Evolutionary conservation across 768 basidiomycete species (phyloP).

Genomic region (Pluteus cervinus): DNA sequence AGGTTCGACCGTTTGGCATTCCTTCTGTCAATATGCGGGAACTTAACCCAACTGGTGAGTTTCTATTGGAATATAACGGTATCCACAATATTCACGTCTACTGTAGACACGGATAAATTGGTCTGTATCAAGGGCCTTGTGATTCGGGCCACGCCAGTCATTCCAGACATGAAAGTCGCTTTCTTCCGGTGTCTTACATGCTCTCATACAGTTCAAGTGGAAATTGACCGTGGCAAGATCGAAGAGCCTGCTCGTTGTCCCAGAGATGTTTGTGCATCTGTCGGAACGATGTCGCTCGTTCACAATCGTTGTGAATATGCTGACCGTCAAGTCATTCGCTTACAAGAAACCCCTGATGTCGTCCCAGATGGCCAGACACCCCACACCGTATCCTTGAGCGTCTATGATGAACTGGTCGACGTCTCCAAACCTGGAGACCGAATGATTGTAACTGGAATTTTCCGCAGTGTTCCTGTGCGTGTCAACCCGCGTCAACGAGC

Average conservation of each 20-base stretch:
- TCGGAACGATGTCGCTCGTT: constrained; percentile 90
- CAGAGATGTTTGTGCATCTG: constrained; percentile 83
- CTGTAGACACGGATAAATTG: constrained; percentile 92
- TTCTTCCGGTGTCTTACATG: constrained; percentile 98
- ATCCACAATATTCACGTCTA: background rate
- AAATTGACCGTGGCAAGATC: constrained; percentile 97
- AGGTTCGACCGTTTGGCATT: constrained; percentile 88
- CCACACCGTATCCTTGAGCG: constrained; percentile 92
- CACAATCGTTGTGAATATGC: constrained; percentile 98
- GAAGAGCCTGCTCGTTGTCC: constrained; percentile 90
- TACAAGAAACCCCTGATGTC: constrained; percentile 97
- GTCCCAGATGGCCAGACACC: constrained; percentile 99
- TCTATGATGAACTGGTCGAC: constrained; percentile 98
- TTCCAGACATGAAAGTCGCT: constrained; percentile 98
- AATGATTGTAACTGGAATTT: constrained; percentile 87
- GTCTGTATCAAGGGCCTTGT: constrained; percentile 95
- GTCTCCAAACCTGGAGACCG: constrained; percentile 95
- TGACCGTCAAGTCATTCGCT: constrained; percentile 88
- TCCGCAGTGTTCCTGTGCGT: constrained; percentile 91
- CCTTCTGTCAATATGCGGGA: constrained; percentile 88
- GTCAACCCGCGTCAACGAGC: constrained; percentile 89
- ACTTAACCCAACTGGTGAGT: constrained; percentile 83
- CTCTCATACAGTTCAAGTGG: constrained; percentile 93
- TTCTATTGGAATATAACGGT: constrained; percentile 1
- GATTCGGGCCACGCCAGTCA: constrained; percentile 94